Evolutionary conservation across 495 filamentous ascomycete species (phyloP), one percentile per base, ranked within the genome.

Genomic region (Poronia punctata): DNA sequence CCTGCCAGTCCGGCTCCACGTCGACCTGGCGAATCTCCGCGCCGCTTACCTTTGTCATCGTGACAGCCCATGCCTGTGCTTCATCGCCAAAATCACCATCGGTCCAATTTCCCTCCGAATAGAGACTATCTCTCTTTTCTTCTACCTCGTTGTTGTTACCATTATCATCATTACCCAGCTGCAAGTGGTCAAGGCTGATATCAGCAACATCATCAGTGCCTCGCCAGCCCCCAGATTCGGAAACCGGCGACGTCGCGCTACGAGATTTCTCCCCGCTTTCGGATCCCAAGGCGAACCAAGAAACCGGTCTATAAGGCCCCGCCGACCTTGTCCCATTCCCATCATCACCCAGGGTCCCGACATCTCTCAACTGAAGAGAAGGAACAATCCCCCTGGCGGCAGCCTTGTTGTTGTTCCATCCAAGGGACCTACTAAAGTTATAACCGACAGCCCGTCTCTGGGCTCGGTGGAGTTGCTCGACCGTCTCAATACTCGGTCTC

Each of bases 331-430:
- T 6, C 19, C 24, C 7, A 16, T 6, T 7, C 15, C 29, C 18
- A 12, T 35, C 18, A 15, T 21, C 43, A 23, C 26, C n/a, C n/a
- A n/a, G n/a, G 17, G 14, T 14, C 6, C 17, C 25, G 15, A 28
- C 18, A 22, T 30, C 22, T 11, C 3, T 42, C 8, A 51, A 35
- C 11, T 53, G 49, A 7, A 50, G 37, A 8, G 52, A 46, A 20
- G 52, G 40, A 12, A 46, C 1, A n/a, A 6, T 21, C 12, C 40
- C n/a, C 14, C 27, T n/a, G 5, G 15, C 10, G 19, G 39, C 35
- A 28, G 25, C 23, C 15, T 37, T 38, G n/a, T n/a, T n/a, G n/a
- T 28, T 4, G 17, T 55, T 58, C 52, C 51, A 50, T 3, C 35
- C 25, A 0, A 40, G 15, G 1, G 49, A 37, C 35, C 29, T 51